Percentiles rank a stretch among this genome's conserved stretches.
Evolutionary conservation across 1,284 basidiomycete species (phyloP).

Genomic region (Puccinia horiana): DNA sequence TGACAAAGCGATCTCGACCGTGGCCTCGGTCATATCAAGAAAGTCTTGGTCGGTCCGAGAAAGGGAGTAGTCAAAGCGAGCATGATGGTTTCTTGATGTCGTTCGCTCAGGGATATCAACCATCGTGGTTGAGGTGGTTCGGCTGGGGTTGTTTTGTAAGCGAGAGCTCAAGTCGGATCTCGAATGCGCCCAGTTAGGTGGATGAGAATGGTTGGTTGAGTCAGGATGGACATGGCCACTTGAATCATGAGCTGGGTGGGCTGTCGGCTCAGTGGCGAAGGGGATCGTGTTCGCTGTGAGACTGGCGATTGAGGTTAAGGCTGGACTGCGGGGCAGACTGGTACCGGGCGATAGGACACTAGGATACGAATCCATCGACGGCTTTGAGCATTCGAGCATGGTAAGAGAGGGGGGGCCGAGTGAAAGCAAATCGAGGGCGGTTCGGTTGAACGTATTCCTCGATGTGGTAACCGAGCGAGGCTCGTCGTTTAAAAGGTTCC

Average conservation of each 20-base stretch:
- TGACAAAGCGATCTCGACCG: constrained; percentile 60
- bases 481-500: neutral
- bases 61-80: constrained; percentile 45
- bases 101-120: constrained; percentile 15
- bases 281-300: neutral
- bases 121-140: neutral
- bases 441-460: neutral
- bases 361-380: neutral
- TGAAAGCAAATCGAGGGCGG: neutral
- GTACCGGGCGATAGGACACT: neutral
- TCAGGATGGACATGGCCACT: neutral
- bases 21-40: constrained; percentile 61
- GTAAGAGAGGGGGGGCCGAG: neutral
- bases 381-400: neutral
- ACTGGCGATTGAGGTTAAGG: constrained; percentile 12
- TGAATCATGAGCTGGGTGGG: neutral
- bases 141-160: neutral
- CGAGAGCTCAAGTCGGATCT: neutral
- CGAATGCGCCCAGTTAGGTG: too few relatives aligned
- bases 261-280: neutral
- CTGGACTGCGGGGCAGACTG: neutral
- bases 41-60: constrained; percentile 61
- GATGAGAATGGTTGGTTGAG: too few relatives aligned
- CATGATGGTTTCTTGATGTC: neutral
- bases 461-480: neutral